These are phyloP conservation scores for Viola pubescens DNA, from an alignment of 441 rosid genomes.

Conservation along the genomic window DNA sequence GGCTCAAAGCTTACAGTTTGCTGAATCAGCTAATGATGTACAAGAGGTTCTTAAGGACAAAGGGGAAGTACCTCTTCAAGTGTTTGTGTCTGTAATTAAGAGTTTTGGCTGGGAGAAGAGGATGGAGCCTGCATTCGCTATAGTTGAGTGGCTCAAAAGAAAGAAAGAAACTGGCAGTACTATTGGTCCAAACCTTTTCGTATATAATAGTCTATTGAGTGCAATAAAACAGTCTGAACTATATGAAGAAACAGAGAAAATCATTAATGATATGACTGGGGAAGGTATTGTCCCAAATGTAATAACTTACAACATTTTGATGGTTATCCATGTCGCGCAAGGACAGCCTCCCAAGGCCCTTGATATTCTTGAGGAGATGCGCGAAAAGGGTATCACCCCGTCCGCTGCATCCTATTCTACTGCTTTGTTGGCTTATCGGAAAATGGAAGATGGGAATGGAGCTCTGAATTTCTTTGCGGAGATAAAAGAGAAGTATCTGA, in stretches of 20 bases:
- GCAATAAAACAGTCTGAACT: constrained; percentile 51
- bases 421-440: constrained; percentile 64
- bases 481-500: constrained; percentile 43
- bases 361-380: constrained; percentile 48
- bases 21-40: constrained; percentile 63
- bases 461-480: constrained; percentile 62
- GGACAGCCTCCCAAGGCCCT: constrained; percentile 53
- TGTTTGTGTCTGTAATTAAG: constrained; percentile 53
- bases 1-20: constrained; percentile 44
- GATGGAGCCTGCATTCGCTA: constrained; percentile 54
- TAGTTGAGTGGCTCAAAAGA: constrained; percentile 75
- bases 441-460: constrained; percentile 72
- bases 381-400: constrained; percentile 45
- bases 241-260: constrained; percentile 39
- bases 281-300: constrained; percentile 58
- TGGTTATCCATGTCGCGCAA: constrained; percentile 56
- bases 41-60: constrained; percentile 59
- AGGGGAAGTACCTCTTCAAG: constrained; percentile 59
- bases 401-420: constrained; percentile 64
- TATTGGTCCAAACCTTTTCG: constrained; percentile 55
- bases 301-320: constrained; percentile 69
- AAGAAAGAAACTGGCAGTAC: constrained; percentile 45
- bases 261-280: constrained; percentile 52
- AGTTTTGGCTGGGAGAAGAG: constrained; percentile 62
- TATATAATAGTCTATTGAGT: constrained; percentile 71